phyloP scores from a whole-genome alignment of 2,329 filamentous ascomycete genomes.

The Pseudopithomyces maydicus region DNA sequence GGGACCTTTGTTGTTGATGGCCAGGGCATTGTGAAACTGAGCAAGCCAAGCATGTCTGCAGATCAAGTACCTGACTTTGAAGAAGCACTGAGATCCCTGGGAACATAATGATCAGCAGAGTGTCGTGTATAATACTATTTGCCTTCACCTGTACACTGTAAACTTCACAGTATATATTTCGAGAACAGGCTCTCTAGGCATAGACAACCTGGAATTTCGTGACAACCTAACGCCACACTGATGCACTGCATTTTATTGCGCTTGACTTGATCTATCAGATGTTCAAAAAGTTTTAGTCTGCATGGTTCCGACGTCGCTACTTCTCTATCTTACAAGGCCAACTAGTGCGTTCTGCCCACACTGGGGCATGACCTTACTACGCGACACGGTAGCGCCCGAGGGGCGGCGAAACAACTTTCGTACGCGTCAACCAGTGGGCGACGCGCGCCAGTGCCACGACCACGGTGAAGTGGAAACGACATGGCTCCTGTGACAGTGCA shows the following conservation, averaged over 20 bases:
- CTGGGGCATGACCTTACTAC: conserved; percentile 22
- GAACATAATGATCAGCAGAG: background rate
- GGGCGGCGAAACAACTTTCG: conserved; percentile 2
- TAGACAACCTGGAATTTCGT: background rate
- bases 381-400: conserved; percentile 12
- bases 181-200: no score
- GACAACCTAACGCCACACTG: no score
- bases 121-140: background rate
- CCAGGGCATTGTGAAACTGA: conserved; percentile 60
- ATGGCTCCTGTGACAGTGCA: conserved; percentile 14
- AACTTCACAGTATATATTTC: no score
- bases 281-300: no score
- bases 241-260: no score
- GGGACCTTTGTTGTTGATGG: conserved; percentile 67
- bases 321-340: background rate
- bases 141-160: no score
- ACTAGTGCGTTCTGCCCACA: background rate
- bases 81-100: conserved; percentile 47
- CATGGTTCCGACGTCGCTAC: no score
- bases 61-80: conserved; percentile 62
- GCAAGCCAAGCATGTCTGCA: conserved; percentile 52
- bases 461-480: conserved; percentile 33
- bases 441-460: conserved; percentile 6
- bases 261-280: no score
- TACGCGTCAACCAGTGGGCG: conserved; percentile 4